These are phyloP conservation scores for Rhododendron kiyosumense DNA, from an alignment of 148 eudicot genomes.

Conservation along the genomic window DNA sequence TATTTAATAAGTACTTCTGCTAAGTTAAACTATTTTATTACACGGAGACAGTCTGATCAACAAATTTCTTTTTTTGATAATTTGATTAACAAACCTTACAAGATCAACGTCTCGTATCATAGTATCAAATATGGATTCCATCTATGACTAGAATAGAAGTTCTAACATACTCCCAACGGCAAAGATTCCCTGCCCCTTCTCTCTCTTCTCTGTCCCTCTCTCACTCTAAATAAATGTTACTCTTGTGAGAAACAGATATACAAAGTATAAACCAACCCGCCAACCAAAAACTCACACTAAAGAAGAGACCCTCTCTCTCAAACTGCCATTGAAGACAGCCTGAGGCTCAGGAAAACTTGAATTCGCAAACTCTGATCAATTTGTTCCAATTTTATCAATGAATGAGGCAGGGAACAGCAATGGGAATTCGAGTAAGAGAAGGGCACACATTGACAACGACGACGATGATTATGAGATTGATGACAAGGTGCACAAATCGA, in stretches of 20 bases:
- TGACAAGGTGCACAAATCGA: constrained; percentile 45
- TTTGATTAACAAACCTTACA: too few species aligned
- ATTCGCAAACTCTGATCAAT: constrained; percentile 10
- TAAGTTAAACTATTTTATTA: too few species aligned
- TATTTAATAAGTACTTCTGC: too few species aligned
- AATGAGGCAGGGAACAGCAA: constrained; percentile 18
- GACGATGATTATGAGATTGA: constrained; percentile 15
- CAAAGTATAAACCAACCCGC: constrained; percentile 8
- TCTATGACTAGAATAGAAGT: not conserved
- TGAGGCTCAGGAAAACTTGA: not conserved
- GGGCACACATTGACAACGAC: constrained; percentile 1
- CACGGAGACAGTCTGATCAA: too few species aligned
- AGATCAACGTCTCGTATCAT: too few species aligned
- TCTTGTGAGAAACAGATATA: constrained; percentile 23
- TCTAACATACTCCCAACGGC: constrained; percentile 10
- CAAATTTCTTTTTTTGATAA: too few species aligned
- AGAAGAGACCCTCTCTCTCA: not conserved
- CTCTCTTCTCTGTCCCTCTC: constrained; percentile 7
- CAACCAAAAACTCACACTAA: not conserved
- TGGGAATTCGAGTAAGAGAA: constrained; percentile 16
- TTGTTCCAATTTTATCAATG: constrained; percentile 14
- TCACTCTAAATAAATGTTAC: not conserved
- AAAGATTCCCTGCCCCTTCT: constrained; percentile 15
- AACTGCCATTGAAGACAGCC: not conserved
- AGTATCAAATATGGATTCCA: too few species aligned